Evolutionary conservation across 1,284 basidiomycete species (phyloP).

Genomic region (Cryptococcus jaspeensis): DNA sequence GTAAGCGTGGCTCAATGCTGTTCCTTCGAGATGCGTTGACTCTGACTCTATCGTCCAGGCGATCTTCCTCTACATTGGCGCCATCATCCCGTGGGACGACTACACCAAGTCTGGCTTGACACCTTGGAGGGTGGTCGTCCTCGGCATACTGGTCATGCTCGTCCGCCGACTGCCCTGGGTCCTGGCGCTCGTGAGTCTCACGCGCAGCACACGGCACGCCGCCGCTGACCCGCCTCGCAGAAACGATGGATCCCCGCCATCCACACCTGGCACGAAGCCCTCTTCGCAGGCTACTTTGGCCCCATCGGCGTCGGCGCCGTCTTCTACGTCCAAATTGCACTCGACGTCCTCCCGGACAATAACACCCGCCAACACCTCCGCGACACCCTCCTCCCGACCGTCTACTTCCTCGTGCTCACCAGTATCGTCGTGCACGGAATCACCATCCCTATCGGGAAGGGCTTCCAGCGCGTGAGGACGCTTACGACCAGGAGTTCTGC

Average conservation of each 20-base stretch:
- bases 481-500: conserved; percentile 3
- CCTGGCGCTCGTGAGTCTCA: conserved; percentile 58
- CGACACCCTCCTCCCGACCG: conserved; percentile 53
- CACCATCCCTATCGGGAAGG: conserved; percentile 48
- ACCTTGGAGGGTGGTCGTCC: conserved; percentile 77
- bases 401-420: conserved; percentile 56
- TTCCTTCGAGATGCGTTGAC: not conserved
- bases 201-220: no score
- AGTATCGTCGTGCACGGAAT: conserved; percentile 56
- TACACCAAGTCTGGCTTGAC: conserved; percentile 57
- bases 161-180: conserved; percentile 77
- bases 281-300: conserved; percentile 52
- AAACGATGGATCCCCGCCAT: conserved; percentile 37
- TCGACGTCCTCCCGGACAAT: conserved; percentile 53
- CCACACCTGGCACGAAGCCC: conserved; percentile 44
- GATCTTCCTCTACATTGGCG: conserved; percentile 80
- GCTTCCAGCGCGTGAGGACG: conserved; percentile 15
- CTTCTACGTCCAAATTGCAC: conserved; percentile 54
- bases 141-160: conserved; percentile 73
- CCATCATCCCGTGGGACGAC: conserved; percentile 75
- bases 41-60: conserved; percentile 22
- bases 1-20: conserved; percentile 18
- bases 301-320: conserved; percentile 40
- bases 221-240: not conserved
- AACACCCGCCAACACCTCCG: conserved; percentile 48